Conservation (phyloP, 2,329 filamentous ascomycete genomes). For the Nigrospora sphaerica region DNA sequence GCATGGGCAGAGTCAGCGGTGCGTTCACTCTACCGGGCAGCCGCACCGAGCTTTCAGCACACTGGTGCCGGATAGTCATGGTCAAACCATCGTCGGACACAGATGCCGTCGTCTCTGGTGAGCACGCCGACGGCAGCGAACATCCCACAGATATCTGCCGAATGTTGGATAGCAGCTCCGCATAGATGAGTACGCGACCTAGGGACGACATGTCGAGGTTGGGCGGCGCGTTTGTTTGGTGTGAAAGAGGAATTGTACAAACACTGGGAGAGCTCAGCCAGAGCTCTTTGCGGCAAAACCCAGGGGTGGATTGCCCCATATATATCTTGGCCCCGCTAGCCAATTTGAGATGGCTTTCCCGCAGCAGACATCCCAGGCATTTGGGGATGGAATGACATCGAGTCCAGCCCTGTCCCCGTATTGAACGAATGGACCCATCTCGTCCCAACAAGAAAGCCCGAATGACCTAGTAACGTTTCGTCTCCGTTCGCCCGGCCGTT, state of each 20-base stretch:
- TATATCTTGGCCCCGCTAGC: too few species aligned
- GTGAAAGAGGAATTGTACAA: neutral
- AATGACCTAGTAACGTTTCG: too few species aligned
- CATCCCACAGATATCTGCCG: conserved; percentile 54
- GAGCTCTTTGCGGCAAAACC: too few species aligned
- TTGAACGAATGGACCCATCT: too few species aligned
- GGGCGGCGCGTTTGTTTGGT: neutral
- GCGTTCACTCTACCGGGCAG: conserved; percentile 36
- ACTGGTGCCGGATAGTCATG: conserved; percentile 42
- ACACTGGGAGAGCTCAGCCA: too few species aligned
- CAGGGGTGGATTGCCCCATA: too few species aligned
- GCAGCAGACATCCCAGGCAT: too few species aligned
- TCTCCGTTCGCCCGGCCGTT: too few species aligned
- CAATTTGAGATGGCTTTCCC: too few species aligned
- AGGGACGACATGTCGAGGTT: conserved; percentile 12
- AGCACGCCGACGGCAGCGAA: conserved; percentile 36
- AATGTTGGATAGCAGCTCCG: conserved; percentile 59
- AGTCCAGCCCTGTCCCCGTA: too few species aligned
- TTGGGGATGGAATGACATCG: too few species aligned
- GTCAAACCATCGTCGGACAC: conserved; percentile 36
- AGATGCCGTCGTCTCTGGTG: conserved; percentile 33
- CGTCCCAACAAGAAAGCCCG: too few species aligned
- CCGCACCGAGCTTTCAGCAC: conserved; percentile 20
- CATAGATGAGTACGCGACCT: conserved; percentile 40
- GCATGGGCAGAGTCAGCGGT: conserved; percentile 28